These are phyloP conservation scores for Euphrasia confusa DNA, from an alignment of 257 asterid species.

Conservation along the genomic window DNA sequence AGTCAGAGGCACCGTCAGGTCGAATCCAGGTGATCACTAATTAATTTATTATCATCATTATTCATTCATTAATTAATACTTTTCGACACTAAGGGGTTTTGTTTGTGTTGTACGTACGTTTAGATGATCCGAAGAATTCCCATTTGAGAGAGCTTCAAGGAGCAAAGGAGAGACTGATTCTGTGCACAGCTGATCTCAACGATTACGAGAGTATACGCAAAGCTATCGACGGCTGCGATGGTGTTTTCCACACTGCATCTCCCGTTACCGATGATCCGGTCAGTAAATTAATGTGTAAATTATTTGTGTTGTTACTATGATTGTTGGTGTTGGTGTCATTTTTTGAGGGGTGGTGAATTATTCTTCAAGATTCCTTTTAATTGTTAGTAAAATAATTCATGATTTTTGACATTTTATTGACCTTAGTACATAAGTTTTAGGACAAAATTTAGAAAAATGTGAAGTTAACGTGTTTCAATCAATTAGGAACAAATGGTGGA, in stretches of 20 bases:
- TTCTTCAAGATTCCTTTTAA: too few relatives aligned
- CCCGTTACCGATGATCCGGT: constrained; percentile 94
- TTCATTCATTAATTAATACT: background rate
- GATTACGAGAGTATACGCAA: constrained; percentile 61
- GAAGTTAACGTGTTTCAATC: too few relatives aligned
- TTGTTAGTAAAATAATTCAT: too few relatives aligned
- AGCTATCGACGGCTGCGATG: constrained; percentile 87
- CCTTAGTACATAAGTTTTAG: background rate
- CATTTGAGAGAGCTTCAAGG: constrained; percentile 86
- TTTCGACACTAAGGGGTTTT: background rate
- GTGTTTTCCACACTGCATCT: constrained; percentile 97
- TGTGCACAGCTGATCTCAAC: constrained; percentile 72
- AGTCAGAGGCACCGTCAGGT: constrained; percentile 81
- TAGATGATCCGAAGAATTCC: constrained; percentile 69
- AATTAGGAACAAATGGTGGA: constrained; percentile 92
- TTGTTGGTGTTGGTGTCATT: too few relatives aligned
- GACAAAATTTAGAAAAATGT: background rate
- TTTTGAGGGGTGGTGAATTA: too few relatives aligned
- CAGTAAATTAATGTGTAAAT: constrained; percentile 15
- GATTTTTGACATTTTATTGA: too few relatives aligned
- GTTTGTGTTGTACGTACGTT: constrained; percentile 25
- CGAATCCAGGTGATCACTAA: constrained; percentile 58
- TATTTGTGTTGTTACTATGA: too few relatives aligned
- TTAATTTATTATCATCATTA: background rate
- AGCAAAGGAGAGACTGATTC: constrained; percentile 73